Percentiles rank a stretch among this genome's conserved stretches.
phyloP scores from a whole-genome alignment of 805 yeast genomes.

The Metschnikowia aberdeeniae region DNA sequence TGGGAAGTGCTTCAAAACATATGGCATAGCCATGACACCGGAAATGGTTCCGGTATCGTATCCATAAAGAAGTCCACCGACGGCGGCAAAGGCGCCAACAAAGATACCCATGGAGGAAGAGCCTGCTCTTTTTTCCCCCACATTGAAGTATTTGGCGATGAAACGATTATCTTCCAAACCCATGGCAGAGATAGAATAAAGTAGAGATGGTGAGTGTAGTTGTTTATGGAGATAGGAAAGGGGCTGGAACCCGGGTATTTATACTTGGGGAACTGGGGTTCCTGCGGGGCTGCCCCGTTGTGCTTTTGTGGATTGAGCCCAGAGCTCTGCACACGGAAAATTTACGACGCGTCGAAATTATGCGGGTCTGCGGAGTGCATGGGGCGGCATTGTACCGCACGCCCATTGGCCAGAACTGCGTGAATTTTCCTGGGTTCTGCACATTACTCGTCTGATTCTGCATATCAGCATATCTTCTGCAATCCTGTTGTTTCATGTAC shows the following conservation, averaged over 20 bases:
- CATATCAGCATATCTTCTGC: too few relatives aligned
- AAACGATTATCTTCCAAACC: slow-evolving; percentile 36
- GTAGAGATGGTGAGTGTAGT: background rate
- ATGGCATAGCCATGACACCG: slow-evolving; percentile 40
- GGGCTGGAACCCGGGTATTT: background rate
- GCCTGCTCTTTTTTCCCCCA: slow-evolving; percentile 46
- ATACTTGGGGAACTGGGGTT: background rate
- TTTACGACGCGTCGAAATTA: slow-evolving; percentile 1
- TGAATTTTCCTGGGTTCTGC: background rate
- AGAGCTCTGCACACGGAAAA: background rate
- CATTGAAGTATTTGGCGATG: slow-evolving; percentile 33
- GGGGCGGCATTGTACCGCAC: background rate
- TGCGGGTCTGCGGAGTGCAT: background rate
- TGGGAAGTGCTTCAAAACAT: slow-evolving; percentile 29
- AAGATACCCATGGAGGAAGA: slow-evolving; percentile 39
- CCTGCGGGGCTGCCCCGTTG: background rate
- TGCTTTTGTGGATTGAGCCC: background rate
- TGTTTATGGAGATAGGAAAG: too few relatives aligned
- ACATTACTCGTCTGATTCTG: background rate
- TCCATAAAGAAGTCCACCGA: slow-evolving; percentile 41
- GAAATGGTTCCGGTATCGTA: slow-evolving; percentile 43
- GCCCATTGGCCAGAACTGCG: background rate
- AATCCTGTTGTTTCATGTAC: too few relatives aligned
- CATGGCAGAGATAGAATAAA: slow-evolving; percentile 19
- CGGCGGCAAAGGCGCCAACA: slow-evolving; percentile 39